Evolutionary conservation across 106 monocot genomes (phyloP).

Genomic region (Gastrodia elata): DNA sequence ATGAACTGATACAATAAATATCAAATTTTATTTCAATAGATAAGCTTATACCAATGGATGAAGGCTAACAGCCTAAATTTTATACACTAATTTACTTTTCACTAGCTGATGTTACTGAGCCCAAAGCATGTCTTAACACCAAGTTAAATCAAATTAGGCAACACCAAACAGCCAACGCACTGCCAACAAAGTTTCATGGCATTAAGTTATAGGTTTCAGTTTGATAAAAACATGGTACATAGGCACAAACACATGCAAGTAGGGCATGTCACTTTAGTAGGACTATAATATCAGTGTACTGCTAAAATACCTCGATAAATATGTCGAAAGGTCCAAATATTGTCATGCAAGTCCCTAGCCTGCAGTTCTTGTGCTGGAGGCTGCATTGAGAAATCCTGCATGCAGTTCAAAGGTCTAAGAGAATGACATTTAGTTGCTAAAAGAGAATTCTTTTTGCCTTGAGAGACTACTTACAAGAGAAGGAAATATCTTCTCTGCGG

Average conservation of each 20-base stretch:
- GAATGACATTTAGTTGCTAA: background rate
- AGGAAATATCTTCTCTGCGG: conserved; percentile 90
- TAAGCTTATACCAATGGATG: background rate
- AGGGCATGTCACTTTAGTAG: background rate
- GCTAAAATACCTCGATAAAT: conserved; percentile 51
- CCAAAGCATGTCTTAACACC: no score
- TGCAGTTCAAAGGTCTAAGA: background rate
- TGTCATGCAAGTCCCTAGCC: conserved; percentile 67
- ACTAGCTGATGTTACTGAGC: no score
- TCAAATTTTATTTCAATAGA: background rate
- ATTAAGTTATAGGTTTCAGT: background rate
- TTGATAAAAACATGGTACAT: background rate
- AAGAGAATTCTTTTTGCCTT: background rate
- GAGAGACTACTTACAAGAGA: conserved; percentile 48
- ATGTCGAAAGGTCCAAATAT: conserved; percentile 67
- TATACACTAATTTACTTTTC: no score
- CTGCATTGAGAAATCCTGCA: conserved; percentile 70
- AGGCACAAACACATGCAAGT: background rate
- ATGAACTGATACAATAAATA: background rate
- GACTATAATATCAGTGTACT: background rate
- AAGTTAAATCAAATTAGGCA: no score
- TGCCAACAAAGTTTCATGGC: background rate
- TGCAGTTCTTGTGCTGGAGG: conserved; percentile 71
- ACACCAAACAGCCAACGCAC: background rate
- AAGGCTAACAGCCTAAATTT: no score